Evolutionary conservation across 2,329 filamentous ascomycete species (phyloP).

Genomic region (Neofusicoccum sp.): DNA sequence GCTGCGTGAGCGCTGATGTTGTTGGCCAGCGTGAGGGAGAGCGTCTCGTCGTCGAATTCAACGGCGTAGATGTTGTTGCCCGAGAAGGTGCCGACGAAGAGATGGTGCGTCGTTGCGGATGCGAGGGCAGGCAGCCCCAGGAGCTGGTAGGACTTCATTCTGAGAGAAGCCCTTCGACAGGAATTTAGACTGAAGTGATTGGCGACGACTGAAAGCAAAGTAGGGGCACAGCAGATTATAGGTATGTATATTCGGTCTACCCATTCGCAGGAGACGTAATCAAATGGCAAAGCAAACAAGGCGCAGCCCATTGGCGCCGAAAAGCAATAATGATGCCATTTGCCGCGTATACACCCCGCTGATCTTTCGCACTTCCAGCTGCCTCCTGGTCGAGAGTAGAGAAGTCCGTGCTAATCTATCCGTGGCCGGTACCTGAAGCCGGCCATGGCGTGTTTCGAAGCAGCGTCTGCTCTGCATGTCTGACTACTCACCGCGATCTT

Average conservation of each 20-base stretch:
- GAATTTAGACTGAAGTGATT: neutral
- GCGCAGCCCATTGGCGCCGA: neutral
- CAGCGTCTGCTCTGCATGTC: neutral
- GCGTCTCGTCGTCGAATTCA: slow-evolving; percentile 16
- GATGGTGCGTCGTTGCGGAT: slow-evolving; percentile 14
- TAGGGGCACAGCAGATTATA: neutral
- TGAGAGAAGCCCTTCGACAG: neutral
- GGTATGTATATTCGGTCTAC: neutral
- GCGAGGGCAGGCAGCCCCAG: slow-evolving; percentile 5
- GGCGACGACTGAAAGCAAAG: neutral
- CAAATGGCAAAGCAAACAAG: neutral
- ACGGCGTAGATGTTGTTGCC: slow-evolving; percentile 17
- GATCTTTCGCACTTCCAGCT: neutral
- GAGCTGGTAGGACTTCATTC: neutral
- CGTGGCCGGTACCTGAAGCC: neutral
- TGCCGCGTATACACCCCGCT: slow-evolving; percentile 1
- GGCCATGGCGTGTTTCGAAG: neutral
- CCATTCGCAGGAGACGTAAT: neutral
- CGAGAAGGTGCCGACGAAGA: slow-evolving; percentile 21
- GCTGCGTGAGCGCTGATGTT: slow-evolving; percentile 20
- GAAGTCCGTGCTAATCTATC: neutral
- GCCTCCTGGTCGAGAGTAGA: neutral
- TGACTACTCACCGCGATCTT: too few species aligned
- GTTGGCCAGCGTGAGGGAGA: slow-evolving; percentile 13
- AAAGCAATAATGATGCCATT: neutral